Evolutionary conservation across 129 eudicot species (phyloP), one percentile per base, ranked within the genome.

Genomic region (Ambrosia trifida): DNA sequence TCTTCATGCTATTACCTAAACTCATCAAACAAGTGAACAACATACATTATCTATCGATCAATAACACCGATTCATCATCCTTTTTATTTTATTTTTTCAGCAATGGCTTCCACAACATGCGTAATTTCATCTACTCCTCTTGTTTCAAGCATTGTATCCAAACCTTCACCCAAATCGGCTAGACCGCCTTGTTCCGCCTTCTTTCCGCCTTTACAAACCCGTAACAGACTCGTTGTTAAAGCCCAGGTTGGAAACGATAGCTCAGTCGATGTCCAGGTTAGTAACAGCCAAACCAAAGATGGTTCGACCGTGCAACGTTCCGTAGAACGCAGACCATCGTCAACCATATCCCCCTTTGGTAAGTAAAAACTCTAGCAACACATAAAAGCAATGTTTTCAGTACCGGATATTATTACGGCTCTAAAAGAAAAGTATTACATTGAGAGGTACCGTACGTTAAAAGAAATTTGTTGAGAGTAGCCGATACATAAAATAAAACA

Each of bases 231-330:
- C 3, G 57, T 46, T 0, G 72, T 81, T 0, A 65, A 40, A 79
- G 96, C 96, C 71, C 90, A 91, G 53, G 72, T 83, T 31, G 70
- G 69, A 49, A 83, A 83, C 0, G 30, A 65, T 51, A 32, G 80
- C 24, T 61, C 90, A 3, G 77, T 91, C 4, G 90, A 91, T 53
- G 93, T 91, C 43, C 77, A 76, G 11, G 70, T 59, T 52, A 76
- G 61, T 51, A 73, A 38, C 38, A 75, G 59, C 60, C 80, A 70
- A n/a, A 31, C 18, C 52, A 70, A 70, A 70, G 76, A 49, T 17
- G 53, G 51, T 31, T 10, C 9, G 12, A 5, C 62, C 4, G 16
- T 69, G 33, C 36, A 9, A 1, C 16, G 65, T 28, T 30, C 76
- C 4, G 66, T 77, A 3, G 66, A 77, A 77, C 81, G 81, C 16